Conservation (phyloP, 2,329 filamentous ascomycete species). For the Atkinsonella hypoxylon region DNA sequence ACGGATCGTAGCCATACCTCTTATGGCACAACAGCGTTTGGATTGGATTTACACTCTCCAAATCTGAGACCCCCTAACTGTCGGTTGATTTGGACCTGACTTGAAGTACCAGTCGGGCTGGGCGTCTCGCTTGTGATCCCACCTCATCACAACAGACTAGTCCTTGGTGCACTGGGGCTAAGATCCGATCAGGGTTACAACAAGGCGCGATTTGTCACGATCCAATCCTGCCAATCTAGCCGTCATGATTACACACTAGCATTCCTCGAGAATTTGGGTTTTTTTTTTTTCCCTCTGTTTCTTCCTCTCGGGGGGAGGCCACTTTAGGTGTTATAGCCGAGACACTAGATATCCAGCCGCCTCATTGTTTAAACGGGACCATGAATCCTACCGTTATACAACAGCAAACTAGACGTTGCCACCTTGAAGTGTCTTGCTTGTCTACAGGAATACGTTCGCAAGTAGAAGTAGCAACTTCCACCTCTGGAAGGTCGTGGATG, state of each 20-base stretch:
- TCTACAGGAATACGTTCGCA: neutral
- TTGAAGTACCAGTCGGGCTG: neutral
- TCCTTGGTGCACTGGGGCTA: neutral
- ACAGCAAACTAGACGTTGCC: neutral
- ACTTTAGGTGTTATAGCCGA: neutral
- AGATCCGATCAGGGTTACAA: neutral
- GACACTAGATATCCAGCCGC: neutral
- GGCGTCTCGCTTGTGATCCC: neutral
- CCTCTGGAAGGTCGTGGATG: conserved; percentile 9
- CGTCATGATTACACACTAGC: neutral
- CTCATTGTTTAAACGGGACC: neutral
- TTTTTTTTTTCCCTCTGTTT: no score
- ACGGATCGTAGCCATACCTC: neutral
- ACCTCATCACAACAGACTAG: neutral
- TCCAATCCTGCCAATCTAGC: neutral
- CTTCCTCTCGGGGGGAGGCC: neutral
- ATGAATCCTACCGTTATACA: neutral
- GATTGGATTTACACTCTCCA: neutral
- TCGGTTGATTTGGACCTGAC: neutral
- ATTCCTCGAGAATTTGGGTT: neutral
- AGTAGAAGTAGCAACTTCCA: conserved; percentile 6
- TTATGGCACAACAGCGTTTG: neutral
- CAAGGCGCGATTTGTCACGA: neutral
- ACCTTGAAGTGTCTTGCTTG: neutral
- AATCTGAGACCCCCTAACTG: neutral